These are phyloP conservation scores for Usnea hakonensis DNA, from an alignment of 495 filamentous ascomycete genomes.

Conservation along the genomic window DNA sequence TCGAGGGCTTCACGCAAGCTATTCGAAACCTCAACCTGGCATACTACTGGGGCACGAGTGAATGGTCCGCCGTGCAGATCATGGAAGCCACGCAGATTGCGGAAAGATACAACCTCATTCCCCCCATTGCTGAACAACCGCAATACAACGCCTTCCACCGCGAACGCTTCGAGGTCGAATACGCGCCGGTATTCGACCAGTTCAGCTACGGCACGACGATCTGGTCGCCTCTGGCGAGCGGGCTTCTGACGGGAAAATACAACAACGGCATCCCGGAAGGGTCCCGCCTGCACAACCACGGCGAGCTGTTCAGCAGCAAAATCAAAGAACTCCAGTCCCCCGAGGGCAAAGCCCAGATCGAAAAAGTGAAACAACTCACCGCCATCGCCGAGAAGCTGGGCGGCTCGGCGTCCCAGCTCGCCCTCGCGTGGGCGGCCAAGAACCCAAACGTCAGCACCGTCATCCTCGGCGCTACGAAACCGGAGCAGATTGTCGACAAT, in stretches of 20 bases:
- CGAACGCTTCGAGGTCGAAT: slow-evolving; percentile 71
- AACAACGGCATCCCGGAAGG: slow-evolving; percentile 48
- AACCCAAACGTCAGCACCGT: slow-evolving; percentile 67
- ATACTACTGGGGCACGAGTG: slow-evolving; percentile 87
- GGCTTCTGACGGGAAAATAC: slow-evolving; percentile 77
- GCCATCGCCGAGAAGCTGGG: slow-evolving; percentile 58
- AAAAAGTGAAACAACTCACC: slow-evolving; percentile 26
- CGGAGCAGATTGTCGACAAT: slow-evolving; percentile 67
- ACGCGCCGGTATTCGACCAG: slow-evolving; percentile 54
- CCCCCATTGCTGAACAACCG: slow-evolving; percentile 77
- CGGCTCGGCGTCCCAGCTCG: slow-evolving; percentile 56
- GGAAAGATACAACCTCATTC: slow-evolving; percentile 66
- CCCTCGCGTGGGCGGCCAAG: slow-evolving; percentile 72
- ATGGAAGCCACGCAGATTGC: slow-evolving; percentile 66
- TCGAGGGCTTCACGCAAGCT: slow-evolving; percentile 74
- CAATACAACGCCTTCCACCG: slow-evolving; percentile 69
- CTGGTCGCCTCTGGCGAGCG: slow-evolving; percentile 64
- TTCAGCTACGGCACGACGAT: slow-evolving; percentile 64
- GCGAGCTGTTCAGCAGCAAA: slow-evolving; percentile 31
- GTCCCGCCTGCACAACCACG: slow-evolving; percentile 35
- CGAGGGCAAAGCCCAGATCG: slow-evolving; percentile 25
- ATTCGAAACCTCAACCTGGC: slow-evolving; percentile 64
- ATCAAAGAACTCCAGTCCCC: slow-evolving; percentile 27
- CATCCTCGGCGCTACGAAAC: slow-evolving; percentile 67
- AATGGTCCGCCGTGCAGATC: slow-evolving; percentile 81